These are phyloP conservation scores for Melampsora larici-populina DNA, from an alignment of 1,284 basidiomycete genomes.

Conservation along the genomic window DNA sequence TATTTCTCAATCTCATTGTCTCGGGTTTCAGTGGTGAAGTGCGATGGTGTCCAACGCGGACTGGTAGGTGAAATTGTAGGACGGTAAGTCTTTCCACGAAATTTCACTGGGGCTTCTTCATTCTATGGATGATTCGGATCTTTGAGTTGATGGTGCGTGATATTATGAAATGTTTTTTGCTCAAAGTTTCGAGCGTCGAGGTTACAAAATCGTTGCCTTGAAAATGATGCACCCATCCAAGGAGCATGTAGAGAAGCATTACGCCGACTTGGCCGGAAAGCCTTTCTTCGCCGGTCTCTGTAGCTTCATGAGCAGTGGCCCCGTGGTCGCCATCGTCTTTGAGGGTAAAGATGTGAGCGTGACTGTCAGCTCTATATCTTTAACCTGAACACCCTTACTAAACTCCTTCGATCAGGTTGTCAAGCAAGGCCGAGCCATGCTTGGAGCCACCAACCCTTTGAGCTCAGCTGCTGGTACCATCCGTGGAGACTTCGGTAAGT, in stretches of 20 bases:
- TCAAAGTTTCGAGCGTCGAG: slow-evolving; percentile 86
- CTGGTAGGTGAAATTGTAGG: slow-evolving; percentile 71
- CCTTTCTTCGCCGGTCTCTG: slow-evolving; percentile 88
- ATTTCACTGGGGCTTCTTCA: no score
- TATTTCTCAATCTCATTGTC: neutral
- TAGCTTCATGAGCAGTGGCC: slow-evolving; percentile 85
- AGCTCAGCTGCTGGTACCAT: slow-evolving; percentile 72
- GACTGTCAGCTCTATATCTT: slow-evolving; percentile 45
- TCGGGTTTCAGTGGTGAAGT: slow-evolving; percentile 59
- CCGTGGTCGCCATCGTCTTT: slow-evolving; percentile 96
- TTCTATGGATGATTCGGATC: no score
- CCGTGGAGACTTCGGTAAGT: slow-evolving; percentile 44
- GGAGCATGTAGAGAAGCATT: slow-evolving; percentile 87
- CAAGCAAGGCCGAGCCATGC: slow-evolving; percentile 62
- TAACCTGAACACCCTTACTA: neutral
- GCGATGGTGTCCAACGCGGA: slow-evolving; percentile 92
- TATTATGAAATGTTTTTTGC: neutral
- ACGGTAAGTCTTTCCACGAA: slow-evolving; percentile 33
- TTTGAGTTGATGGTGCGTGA: no score
- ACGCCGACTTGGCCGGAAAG: slow-evolving; percentile 85
- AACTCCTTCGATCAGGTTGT: slow-evolving; percentile 64
- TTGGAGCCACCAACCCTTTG: slow-evolving; percentile 96
- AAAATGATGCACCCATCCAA: slow-evolving; percentile 74
- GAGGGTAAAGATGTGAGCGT: slow-evolving; percentile 67
- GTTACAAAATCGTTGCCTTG: slow-evolving; percentile 87